These are phyloP conservation scores for Chalaropsis thielavioides DNA, from an alignment of 2,329 filamentous ascomycete genomes.

Conservation along the genomic window DNA sequence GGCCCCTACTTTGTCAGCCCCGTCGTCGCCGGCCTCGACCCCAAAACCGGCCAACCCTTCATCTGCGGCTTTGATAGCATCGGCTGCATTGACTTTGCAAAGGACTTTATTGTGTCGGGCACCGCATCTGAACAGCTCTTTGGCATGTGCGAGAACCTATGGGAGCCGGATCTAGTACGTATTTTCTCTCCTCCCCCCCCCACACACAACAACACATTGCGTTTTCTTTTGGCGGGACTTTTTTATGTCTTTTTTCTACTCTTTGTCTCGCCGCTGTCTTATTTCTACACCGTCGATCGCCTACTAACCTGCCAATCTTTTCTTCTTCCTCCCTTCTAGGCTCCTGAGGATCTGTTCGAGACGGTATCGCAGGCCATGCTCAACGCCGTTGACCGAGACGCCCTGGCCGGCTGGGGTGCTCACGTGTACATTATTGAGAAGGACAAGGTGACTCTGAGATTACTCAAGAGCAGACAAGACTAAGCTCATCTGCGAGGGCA, in stretches of 20 bases:
- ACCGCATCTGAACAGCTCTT: slow-evolving; percentile 96
- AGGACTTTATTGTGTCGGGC: slow-evolving; percentile 96
- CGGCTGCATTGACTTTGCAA: slow-evolving; percentile 97
- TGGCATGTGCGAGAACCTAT: slow-evolving; percentile 94
- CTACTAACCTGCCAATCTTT: background rate
- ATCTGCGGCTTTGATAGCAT: slow-evolving; percentile 99
- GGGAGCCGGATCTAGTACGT: slow-evolving; percentile 90
- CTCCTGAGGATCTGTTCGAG: slow-evolving; percentile 90
- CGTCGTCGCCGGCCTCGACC: slow-evolving; percentile 87
- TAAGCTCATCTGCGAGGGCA: slow-evolving; percentile 29
- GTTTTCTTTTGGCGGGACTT: too few species aligned
- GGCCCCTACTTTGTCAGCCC: slow-evolving; percentile 93
- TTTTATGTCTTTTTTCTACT: background rate
- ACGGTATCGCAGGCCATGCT: slow-evolving; percentile 92
- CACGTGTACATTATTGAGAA: slow-evolving; percentile 99
- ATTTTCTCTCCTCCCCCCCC: too few species aligned
- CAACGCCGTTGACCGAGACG: slow-evolving; percentile 92
- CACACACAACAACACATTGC: background rate
- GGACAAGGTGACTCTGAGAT: slow-evolving; percentile 97
- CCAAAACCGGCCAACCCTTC: slow-evolving; percentile 86
- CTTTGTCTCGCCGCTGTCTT: background rate
- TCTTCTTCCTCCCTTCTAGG: slow-evolving; percentile 33
- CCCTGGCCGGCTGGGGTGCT: slow-evolving; percentile 92
- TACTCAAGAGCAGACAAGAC: slow-evolving; percentile 96
- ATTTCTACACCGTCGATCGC: background rate